Evolutionary conservation across 1,284 basidiomycete species (phyloP).

Genomic region (Wolfiporia cocos): DNA sequence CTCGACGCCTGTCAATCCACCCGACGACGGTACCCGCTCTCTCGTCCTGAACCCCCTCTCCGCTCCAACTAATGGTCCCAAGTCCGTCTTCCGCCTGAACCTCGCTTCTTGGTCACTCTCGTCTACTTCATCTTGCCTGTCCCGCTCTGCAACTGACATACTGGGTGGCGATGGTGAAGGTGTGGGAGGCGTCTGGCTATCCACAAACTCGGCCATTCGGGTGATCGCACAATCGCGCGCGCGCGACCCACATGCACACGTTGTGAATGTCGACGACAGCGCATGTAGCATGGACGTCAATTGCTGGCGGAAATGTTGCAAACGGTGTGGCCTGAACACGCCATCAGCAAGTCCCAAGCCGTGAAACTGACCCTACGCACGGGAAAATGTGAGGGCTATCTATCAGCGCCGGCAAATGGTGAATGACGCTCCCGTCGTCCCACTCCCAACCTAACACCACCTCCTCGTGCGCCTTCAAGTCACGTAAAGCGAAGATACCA

Average conservation of each 20-base stretch:
- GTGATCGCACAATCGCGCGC: conserved; percentile 60
- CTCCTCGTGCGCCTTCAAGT: conserved; percentile 80
- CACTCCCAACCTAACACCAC: conserved; percentile 94
- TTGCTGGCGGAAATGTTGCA: conserved; percentile 51
- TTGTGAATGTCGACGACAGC: conserved; percentile 68
- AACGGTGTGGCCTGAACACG: conserved; percentile 39
- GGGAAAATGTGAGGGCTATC: conserved; percentile 48
- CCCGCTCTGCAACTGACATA: conserved; percentile 9
- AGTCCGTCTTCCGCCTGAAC: conserved; percentile 30
- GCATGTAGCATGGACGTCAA: conserved; percentile 71
- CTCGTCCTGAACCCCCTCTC: conserved; percentile 62
- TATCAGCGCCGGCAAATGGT: conserved; percentile 71
- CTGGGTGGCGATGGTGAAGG: conserved; percentile 23
- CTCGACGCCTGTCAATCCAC: conserved; percentile 61
- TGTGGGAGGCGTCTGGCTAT: conserved; percentile 32
- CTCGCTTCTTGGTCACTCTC: conserved; percentile 4
- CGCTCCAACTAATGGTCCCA: conserved; percentile 66
- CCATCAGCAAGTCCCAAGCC: no score
- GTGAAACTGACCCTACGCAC: no score
- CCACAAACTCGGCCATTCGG: conserved; percentile 62
- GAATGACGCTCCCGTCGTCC: conserved; percentile 90
- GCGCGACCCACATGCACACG: conserved; percentile 67
- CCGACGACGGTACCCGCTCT: conserved; percentile 44
- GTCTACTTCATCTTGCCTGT: conserved; percentile 3
- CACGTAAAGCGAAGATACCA: conserved; percentile 78